Percentiles rank a stretch among this genome's conserved stretches.
Conservation (phyloP, 2,329 filamentous ascomycete genomes). For the Trichocomaceae sp. region DNA sequence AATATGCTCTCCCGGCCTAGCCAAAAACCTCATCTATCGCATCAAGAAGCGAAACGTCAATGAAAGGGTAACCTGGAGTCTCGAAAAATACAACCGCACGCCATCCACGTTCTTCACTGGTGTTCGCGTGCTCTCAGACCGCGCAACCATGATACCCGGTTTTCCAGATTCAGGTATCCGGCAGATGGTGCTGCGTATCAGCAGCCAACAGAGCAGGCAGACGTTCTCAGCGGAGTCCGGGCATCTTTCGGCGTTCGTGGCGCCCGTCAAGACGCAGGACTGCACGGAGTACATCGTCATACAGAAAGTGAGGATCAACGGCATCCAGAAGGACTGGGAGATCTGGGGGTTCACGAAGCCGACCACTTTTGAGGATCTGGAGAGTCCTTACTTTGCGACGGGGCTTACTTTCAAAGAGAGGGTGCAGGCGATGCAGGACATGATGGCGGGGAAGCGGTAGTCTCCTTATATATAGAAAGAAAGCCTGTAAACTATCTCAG, state of each 20-base stretch:
- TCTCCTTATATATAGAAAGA: too few species aligned
- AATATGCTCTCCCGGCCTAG: constrained; percentile 35
- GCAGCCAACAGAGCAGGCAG: constrained; percentile 31
- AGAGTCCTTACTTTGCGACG: constrained; percentile 30
- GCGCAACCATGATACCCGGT: constrained; percentile 36
- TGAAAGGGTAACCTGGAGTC: constrained; percentile 30
- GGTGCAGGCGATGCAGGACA: constrained; percentile 16
- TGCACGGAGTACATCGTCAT: constrained; percentile 47
- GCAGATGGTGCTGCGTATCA: constrained; percentile 36
- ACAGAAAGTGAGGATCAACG: constrained; percentile 40
- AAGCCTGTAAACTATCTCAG: too few species aligned
- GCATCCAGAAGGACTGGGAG: constrained; percentile 41
- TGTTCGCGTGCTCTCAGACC: constrained; percentile 36
- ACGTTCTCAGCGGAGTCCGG: constrained; percentile 13
- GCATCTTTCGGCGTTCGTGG: background rate
- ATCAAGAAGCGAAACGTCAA: constrained; percentile 27
- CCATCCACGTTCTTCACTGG: constrained; percentile 33
- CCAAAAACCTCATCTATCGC: constrained; percentile 27
- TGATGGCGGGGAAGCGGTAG: background rate
- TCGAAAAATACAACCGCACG: constrained; percentile 32
- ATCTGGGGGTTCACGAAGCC: constrained; percentile 45
- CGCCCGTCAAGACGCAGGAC: constrained; percentile 31
- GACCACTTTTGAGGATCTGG: constrained; percentile 35
- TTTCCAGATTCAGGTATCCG: constrained; percentile 32
- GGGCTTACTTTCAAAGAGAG: constrained; percentile 32